phyloP scores from a whole-genome alignment of 441 rosid genomes.

The Populus hybrid region DNA sequence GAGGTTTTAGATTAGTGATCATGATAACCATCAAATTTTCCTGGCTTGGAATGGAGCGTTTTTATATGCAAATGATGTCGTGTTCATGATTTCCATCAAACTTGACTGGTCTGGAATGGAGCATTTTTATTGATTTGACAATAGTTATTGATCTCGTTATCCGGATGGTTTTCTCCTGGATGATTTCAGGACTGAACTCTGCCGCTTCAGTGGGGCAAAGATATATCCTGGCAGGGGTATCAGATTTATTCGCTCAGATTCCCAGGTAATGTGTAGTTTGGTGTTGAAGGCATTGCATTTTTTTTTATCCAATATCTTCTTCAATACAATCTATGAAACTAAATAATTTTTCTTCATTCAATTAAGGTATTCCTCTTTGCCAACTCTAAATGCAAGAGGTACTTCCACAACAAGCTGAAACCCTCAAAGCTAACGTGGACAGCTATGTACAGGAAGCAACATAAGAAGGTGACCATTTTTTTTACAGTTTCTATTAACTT shows the following conservation, averaged over 20 bases:
- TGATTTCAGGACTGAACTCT: conserved; percentile 42
- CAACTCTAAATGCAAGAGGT: conserved; percentile 45
- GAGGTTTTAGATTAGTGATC: not conserved
- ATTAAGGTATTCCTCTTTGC: conserved; percentile 37
- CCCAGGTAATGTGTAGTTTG: conserved; percentile 34
- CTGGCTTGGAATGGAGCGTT: not conserved
- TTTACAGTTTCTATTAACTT: not conserved
- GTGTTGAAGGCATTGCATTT: not conserved
- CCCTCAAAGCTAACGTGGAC: conserved; percentile 46
- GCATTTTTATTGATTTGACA: not conserved
- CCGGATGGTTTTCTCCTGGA: not conserved
- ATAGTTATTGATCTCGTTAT: not conserved
- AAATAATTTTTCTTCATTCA: not conserved
- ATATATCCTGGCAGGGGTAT: conserved; percentile 57
- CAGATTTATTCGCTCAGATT: conserved; percentile 48
- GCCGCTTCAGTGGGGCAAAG: conserved; percentile 55
- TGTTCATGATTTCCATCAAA: not conserved
- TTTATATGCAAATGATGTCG: not conserved
- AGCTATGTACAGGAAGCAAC: conserved; percentile 37
- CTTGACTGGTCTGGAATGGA: not conserved
- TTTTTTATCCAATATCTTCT: not conserved
- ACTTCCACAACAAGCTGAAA: conserved; percentile 40
- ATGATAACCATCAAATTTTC: not conserved
- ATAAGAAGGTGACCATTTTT: conserved; percentile 29
- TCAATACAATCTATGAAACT: not conserved